Evolutionary conservation across 768 basidiomycete species (phyloP).

Genomic region (Mycena indigotica): DNA sequence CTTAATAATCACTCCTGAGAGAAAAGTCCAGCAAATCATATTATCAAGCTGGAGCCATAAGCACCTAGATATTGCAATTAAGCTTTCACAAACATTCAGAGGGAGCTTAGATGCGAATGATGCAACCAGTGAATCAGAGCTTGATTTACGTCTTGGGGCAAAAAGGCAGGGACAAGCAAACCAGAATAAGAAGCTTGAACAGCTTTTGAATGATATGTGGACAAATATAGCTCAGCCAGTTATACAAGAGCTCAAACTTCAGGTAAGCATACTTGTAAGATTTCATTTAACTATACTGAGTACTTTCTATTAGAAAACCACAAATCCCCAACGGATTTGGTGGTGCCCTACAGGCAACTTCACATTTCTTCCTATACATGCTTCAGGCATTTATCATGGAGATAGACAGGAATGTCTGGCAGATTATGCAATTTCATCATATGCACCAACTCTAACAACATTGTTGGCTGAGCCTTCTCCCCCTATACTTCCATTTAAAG

Average conservation of each 20-base stretch:
- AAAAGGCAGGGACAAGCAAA: background rate
- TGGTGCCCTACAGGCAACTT: constrained; percentile 9
- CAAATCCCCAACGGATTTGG: constrained; percentile 5
- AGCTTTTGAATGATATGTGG: constrained; percentile 1
- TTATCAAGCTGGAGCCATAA: too few species aligned
- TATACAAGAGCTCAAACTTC: background rate
- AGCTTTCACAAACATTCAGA: too few species aligned
- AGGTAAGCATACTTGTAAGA: background rate
- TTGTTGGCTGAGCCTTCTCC: constrained; percentile 3
- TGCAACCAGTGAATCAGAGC: too few species aligned
- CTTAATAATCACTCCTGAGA: too few species aligned
- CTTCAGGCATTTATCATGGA: constrained; percentile 17
- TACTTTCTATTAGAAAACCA: constrained; percentile 2
- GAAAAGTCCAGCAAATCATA: too few species aligned
- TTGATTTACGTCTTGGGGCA: constrained; percentile 6
- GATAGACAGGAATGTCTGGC: constrained; percentile 9
- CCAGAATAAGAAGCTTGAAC: background rate
- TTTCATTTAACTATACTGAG: background rate
- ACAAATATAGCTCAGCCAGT: constrained; percentile 4
- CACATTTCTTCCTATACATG: constrained; percentile 20
- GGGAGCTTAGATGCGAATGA: too few species aligned
- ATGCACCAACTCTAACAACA: constrained; percentile 18
- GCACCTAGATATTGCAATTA: too few species aligned
- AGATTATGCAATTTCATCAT: constrained; percentile 23
- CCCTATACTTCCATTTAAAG: constrained; percentile 1